Evolutionary conservation across 163 green algal species (phyloP), one percentile per base, ranked within the genome.

Genomic region (Volvox carteri): DNA sequence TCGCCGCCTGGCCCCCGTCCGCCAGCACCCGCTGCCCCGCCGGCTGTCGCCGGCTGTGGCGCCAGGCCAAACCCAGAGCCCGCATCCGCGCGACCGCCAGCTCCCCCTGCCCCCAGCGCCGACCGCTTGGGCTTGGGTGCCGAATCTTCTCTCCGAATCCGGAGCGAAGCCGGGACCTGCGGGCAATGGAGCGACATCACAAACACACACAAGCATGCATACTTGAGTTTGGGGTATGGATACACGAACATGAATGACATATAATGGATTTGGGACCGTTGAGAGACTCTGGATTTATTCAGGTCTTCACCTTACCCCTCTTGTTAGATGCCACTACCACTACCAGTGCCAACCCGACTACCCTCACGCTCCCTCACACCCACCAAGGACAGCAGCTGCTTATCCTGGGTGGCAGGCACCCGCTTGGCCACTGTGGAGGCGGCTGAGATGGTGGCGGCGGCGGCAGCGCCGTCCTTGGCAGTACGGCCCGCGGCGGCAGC

Each of bases 391-490:
- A 93, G 92, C 0, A 95, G 72, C 33, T 93, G 65, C 58, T 92
- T 94, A 68, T 95, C 91, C 19, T 95, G 91, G 3, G 92, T 91
- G 35, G 89, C 90, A 0, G 94, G 48, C 7, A 95, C 88, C 52
- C 93, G 88, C 78, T 95, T 95, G 16, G 93, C 89, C n/a, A 97
- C 95, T 0, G 95, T 97, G 74, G 92, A 93, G 25, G 89, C 90
- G 14, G 81, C 95, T 33, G 90, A 90, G 75, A 96, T 95, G 37
- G 93, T 96, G 1, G 93, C 78, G 44, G 89, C 42, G 46, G 85
- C 35, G 73, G 80, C 80, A 30, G 41, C 18, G 19, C 30, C 18
- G 19, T 39, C 39, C 44, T 74, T 96, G 1, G 93, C 78, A 41
- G 89, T 58, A 18, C 70, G 65, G 19, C 19, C n/a, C 11, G 39